These are phyloP conservation scores for Populus simonii DNA, from an alignment of 345 rosid genomes.

Conservation along the genomic window DNA sequence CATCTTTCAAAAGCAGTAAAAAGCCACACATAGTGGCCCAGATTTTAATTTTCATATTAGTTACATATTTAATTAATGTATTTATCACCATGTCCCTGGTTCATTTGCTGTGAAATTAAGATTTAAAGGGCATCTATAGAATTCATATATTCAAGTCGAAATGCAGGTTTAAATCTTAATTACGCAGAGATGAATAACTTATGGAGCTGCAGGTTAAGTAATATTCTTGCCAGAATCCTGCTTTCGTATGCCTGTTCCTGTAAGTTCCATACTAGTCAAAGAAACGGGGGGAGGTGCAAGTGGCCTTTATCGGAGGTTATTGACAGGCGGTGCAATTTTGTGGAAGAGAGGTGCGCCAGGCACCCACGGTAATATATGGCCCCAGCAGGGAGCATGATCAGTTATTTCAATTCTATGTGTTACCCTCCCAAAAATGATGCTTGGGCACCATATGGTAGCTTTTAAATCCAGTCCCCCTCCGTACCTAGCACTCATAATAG, in stretches of 20 bases:
- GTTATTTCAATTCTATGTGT: conserved; percentile 13
- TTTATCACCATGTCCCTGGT: neutral
- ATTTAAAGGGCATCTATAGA: neutral
- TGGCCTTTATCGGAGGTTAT: conserved; percentile 7
- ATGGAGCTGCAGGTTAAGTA: neutral
- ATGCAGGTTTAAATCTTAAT: neutral
- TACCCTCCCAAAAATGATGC: conserved; percentile 5
- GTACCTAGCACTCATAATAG: conserved; percentile 28
- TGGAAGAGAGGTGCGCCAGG: conserved; percentile 20
- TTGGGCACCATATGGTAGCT: conserved; percentile 14
- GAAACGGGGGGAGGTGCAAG: neutral
- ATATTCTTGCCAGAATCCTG: neutral
- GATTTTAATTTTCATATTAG: neutral
- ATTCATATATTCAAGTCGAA: neutral
- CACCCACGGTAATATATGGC: conserved; percentile 20
- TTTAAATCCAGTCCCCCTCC: conserved; percentile 42
- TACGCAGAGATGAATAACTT: neutral
- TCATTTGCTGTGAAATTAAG: neutral
- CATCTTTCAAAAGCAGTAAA: neutral
- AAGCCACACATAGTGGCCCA: neutral
- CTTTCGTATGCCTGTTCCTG: neutral
- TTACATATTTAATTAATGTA: neutral
- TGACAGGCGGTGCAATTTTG: conserved; percentile 26
- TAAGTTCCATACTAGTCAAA: neutral
- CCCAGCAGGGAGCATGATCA: conserved; percentile 19